Evolutionary conservation across 139 green algal species (phyloP).

Genomic region (Trebouxia sp.): DNA sequence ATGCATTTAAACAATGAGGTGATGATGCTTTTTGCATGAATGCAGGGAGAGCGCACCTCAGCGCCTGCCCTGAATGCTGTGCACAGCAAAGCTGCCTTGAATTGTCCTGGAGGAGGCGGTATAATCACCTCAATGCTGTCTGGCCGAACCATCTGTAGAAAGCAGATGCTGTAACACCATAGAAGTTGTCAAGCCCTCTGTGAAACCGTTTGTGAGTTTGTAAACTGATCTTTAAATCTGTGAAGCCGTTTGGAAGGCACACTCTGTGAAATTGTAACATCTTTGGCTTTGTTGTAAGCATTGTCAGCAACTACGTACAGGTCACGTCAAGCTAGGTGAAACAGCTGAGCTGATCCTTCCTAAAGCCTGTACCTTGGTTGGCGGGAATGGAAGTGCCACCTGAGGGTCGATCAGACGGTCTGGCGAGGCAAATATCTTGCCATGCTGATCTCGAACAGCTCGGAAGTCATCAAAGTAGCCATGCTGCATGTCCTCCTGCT

Average conservation of each 20-base stretch:
- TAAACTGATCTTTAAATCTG: too few relatives aligned
- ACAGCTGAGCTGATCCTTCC: too few relatives aligned
- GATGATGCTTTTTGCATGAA: too few relatives aligned
- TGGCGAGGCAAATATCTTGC: constrained; percentile 47
- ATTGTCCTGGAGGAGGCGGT: constrained; percentile 3
- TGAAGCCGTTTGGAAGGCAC: too few relatives aligned
- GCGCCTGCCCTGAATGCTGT: constrained; percentile 53
- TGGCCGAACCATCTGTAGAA: constrained; percentile 18
- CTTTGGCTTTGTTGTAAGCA: too few relatives aligned
- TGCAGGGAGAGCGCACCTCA: constrained; percentile 17
- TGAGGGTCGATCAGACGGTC: constrained; percentile 26
- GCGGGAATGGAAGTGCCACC: neutral
- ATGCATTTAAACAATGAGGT: too few relatives aligned
- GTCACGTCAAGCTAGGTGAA: too few relatives aligned
- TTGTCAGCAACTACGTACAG: too few relatives aligned
- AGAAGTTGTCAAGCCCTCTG: too few relatives aligned
- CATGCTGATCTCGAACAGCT: constrained; percentile 46
- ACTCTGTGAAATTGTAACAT: too few relatives aligned
- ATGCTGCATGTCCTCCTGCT: constrained; percentile 55
- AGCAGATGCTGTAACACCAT: too few relatives aligned
- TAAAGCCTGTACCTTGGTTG: neutral
- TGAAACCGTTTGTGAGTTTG: too few relatives aligned
- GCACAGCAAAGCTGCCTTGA: constrained; percentile 40
- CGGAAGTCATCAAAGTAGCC: constrained; percentile 63
- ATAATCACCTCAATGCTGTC: neutral